Evolutionary conservation across 257 asterid genomes (phyloP).

Genomic region (Misopates orontium): DNA sequence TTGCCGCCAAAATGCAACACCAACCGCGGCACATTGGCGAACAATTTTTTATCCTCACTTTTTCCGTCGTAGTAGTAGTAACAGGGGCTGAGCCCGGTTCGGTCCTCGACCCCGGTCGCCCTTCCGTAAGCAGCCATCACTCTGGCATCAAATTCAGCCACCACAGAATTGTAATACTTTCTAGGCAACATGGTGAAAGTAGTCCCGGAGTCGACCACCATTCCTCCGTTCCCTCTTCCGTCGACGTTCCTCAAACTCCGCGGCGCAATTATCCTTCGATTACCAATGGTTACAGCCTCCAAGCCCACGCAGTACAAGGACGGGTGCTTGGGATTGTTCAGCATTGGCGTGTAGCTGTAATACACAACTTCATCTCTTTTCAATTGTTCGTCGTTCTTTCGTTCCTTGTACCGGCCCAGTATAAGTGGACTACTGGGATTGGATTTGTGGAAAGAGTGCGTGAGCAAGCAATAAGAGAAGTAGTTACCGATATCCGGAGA

Average conservation of each 20-base stretch:
- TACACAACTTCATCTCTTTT: slow-evolving; percentile 9
- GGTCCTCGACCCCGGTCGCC: slow-evolving; percentile 59
- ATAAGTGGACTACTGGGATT: slow-evolving; percentile 57
- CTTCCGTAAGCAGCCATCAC: slow-evolving; percentile 45
- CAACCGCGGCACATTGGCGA: slow-evolving; percentile 45
- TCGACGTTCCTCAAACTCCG: slow-evolving; percentile 54
- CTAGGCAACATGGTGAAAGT: slow-evolving; percentile 84
- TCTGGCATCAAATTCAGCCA: slow-evolving; percentile 41
- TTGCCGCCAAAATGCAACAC: slow-evolving; percentile 69
- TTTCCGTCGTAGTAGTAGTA: slow-evolving; percentile 63
- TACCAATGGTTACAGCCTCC: slow-evolving; percentile 66
- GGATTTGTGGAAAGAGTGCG: slow-evolving; percentile 55
- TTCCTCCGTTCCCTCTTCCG: slow-evolving; percentile 71
- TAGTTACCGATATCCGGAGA: slow-evolving; percentile 76
- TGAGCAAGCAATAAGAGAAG: slow-evolving; percentile 79
- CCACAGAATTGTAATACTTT: slow-evolving; percentile 49
- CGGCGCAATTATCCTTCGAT: slow-evolving; percentile 52
- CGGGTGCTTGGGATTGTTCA: slow-evolving; percentile 67
- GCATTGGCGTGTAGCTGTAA: slow-evolving; percentile 72
- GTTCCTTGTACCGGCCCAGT: slow-evolving; percentile 59
- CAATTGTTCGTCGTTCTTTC: not conserved
- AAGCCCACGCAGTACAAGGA: slow-evolving; percentile 76
- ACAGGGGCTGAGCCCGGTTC: slow-evolving; percentile 82
- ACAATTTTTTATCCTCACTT: slow-evolving; percentile 12
- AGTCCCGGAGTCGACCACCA: slow-evolving; percentile 99